A percentile compares a stretch with the other conserved stretches of the same genome.
These are phyloP conservation scores for Chamaenerion angustifolium DNA, from an alignment of 345 rosid genomes.

Conservation along the genomic window DNA sequence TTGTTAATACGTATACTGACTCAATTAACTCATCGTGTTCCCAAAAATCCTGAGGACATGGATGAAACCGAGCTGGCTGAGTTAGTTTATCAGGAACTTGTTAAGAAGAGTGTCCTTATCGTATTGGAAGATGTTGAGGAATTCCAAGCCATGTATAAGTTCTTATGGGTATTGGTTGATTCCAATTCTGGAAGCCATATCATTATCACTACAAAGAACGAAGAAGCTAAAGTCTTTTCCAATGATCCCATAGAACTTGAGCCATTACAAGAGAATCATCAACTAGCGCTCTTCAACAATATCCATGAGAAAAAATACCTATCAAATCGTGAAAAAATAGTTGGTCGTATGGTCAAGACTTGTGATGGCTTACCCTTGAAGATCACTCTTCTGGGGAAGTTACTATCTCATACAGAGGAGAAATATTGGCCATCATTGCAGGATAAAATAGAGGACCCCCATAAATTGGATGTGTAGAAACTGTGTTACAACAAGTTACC, in stretches of 20 bases:
- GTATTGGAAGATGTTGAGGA: slow-evolving; percentile 8
- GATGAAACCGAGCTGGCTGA: not conserved
- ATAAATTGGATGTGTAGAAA: not conserved
- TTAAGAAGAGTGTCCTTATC: slow-evolving; percentile 6
- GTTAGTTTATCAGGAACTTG: not conserved
- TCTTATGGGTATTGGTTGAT: not conserved
- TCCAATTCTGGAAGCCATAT: not conserved
- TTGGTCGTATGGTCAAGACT: not conserved
- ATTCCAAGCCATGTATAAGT: not conserved
- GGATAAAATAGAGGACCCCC: not conserved
- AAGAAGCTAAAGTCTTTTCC: not conserved
- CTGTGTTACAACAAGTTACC: slow-evolving; percentile 8
- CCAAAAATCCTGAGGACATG: not conserved
- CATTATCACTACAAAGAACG: slow-evolving; percentile 7
- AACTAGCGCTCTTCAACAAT: not conserved
- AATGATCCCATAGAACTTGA: not conserved
- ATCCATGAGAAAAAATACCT: not conserved
- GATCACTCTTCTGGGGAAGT: not conserved
- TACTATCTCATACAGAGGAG: not conserved
- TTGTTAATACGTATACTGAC: not conserved
- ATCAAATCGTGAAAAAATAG: too few species aligned
- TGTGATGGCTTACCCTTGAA: not conserved
- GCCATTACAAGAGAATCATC: not conserved
- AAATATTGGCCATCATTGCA: not conserved
- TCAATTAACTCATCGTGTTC: not conserved